Base-by-base conservation (phyloP, 306 rosid genomes). In the Senna tora region DNA sequence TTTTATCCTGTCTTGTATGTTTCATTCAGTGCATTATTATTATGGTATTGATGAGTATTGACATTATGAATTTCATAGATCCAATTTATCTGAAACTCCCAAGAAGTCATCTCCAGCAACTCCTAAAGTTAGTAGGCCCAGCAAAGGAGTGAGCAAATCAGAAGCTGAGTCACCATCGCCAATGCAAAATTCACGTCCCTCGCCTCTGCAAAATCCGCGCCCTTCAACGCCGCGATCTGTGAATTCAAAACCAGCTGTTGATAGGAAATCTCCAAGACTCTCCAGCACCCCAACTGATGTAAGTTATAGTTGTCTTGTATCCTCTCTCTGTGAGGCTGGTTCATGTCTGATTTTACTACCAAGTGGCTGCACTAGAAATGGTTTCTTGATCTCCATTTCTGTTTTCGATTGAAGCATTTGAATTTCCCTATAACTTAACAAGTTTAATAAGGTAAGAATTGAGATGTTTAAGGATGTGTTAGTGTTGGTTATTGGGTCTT, bases 141-240 rank as follows among this genome's bases (percentile, higher is more conserved):
- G 85, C 77, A 82, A 84, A 75, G 88, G 89, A 74, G 70, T 74
- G 15, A 52, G 84, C 33, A 90, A 93, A 81, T 77, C 93, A 9
- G 98, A 90, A 16, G 62, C 96, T 32, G 92, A 85, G 55, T 80
- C 89, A 0, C 90, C 87, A 14, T 92, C 96, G 5, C 88, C 96
- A 70, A 57, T 88, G 84, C 96, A 78, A 51, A 87, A 65, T 69
- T 84, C 82, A 6, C 91, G 91, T 47, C 87, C 84, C 2, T 92
- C 96, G 5, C 88, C 96, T 72, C 52, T 87, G 82, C 96, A 80
- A 50, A 86, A 65, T 69, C 82, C 82, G 6, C 91, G 92, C 53
- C 87, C 84, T 69, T 85, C 96, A 93, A 15, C 87, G 88, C 96
- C 98, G 5, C 86, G 84, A 42, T 59, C 93, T 45, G 79, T 80